Evolutionary conservation across 2,329 filamentous ascomycete genomes (phyloP), one percentile per base, ranked within the genome.

Genomic region (Arthrobotrys pseudoclavata): DNA sequence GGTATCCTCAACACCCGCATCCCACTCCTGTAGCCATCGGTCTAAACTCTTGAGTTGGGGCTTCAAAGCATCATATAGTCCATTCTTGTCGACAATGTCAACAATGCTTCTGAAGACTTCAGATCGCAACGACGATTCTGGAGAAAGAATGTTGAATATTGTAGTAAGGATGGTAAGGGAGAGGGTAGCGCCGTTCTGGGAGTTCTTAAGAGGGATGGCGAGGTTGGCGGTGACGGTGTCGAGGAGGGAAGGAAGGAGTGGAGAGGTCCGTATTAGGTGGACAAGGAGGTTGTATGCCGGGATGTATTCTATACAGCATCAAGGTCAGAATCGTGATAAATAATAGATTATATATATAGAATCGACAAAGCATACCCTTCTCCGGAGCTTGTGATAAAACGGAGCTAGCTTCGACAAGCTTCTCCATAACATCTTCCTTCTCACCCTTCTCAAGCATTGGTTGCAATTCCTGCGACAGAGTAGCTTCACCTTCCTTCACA

Each of bases 261-360:
- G 89, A 76, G 94, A 93, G 86, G 97, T 93, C 82, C 93, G 88
- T 81, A 97, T 90, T 77, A 99, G 91, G 87, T 97, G 93, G 83
- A 98, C 91, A 84, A 99, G 91, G 81, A 98, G 91, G 86, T 99
- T 98, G 86, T 97, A 97, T 79, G 95, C 93, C 76, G 95, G 91
- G 78, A 93, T 94, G 84, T 97, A 96, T 85, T 98, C 95, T 90
- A 83, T 80, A 76, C 55, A 66, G 79, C 79, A 68, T 64, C 40
- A 37, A 67, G 15, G 15, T 76, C 62, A 69, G 74, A 24, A 61
- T 67, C 71, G 47, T 47, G 9, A 48, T 24, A 40, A 62, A 55
- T 61, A 18, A 61, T 63, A 61, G 55, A 31, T 29, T 18, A 29
- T 45, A 55, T 12, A 37, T n/a, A 45, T 31, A 15, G 26, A 29